Percentiles rank a stretch among this genome's conserved stretches.
Evolutionary conservation across 1,139 yeast species (phyloP).

Genomic region (Candida labiduridarum): DNA sequence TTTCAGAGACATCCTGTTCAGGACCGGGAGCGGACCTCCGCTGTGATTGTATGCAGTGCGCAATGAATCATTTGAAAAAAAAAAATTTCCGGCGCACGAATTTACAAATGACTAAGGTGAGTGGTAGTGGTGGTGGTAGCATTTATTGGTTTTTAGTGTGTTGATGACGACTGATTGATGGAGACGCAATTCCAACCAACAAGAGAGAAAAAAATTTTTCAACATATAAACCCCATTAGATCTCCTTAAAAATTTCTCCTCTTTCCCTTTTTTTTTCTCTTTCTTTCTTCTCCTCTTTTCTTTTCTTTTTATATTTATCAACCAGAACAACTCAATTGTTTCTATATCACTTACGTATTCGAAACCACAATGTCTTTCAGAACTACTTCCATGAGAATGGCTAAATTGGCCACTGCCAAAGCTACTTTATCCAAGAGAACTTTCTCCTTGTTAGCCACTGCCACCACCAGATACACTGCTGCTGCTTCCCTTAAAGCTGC

Average conservation of each 20-base stretch:
- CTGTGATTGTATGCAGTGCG: constrained; percentile 9
- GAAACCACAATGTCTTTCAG: constrained; percentile 55
- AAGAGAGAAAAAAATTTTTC: constrained; percentile 7
- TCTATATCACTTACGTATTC: constrained; percentile 5
- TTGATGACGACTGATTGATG: background rate
- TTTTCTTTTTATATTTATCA: constrained; percentile 1
- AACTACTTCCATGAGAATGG: constrained; percentile 63
- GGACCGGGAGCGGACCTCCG: constrained; percentile 5
- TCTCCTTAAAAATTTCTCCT: constrained; percentile 8
- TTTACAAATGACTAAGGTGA: background rate
- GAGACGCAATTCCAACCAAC: background rate
- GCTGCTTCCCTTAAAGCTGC: constrained; percentile 36
- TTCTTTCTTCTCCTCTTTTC: background rate
- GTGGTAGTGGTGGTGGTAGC: background rate
- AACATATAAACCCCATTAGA: constrained; percentile 11
- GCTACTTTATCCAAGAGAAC: constrained; percentile 66
- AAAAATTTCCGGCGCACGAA: background rate
- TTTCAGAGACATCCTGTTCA: constrained; percentile 3
- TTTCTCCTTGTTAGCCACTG: constrained; percentile 59
- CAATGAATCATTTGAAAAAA: constrained; percentile 3
- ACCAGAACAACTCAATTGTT: background rate
- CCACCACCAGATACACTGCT: constrained; percentile 44
- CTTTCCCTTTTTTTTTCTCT: background rate
- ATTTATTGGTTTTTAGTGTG: background rate
- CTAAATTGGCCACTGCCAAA: constrained; percentile 58